These are phyloP conservation scores for Ajuga chamaepitys DNA, from an alignment of 257 asterid species.

Conservation along the genomic window DNA sequence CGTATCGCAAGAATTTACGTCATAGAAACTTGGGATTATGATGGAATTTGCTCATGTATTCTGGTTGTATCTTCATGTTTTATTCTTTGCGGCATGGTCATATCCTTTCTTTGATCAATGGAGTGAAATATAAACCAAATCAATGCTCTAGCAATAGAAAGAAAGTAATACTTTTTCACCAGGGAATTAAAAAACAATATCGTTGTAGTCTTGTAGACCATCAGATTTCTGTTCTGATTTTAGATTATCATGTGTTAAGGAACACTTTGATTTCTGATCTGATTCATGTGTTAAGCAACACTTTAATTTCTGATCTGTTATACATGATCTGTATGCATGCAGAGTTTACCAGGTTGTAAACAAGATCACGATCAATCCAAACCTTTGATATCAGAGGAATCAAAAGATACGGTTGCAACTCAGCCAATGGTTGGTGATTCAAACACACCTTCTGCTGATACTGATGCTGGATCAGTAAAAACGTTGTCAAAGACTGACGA, in stretches of 20 bases:
- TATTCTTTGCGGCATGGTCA: background rate
- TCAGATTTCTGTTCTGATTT: no score
- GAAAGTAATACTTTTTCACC: no score
- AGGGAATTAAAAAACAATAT: no score
- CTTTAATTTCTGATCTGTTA: slow-evolving; percentile 8
- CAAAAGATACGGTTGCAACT: slow-evolving; percentile 22
- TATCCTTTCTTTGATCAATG: background rate
- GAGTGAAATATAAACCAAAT: background rate
- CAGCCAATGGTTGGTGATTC: slow-evolving; percentile 25
- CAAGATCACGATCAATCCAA: slow-evolving; percentile 24
- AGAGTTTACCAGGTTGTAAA: slow-evolving; percentile 28
- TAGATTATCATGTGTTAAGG: background rate
- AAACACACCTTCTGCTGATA: slow-evolving; percentile 27
- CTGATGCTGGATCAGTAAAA: slow-evolving; percentile 26
- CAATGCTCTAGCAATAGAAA: background rate
- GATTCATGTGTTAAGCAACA: background rate
- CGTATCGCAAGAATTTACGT: background rate
- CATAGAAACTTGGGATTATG: background rate
- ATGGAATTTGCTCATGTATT: no score
- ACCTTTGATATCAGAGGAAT: slow-evolving; percentile 28
- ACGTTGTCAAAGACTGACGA: slow-evolving; percentile 37
- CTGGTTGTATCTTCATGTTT: no score
- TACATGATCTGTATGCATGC: slow-evolving; percentile 17
- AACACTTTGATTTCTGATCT: background rate
- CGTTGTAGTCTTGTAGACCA: no score